Percentiles rank a stretch among this genome's conserved stretches.
Evolutionary conservation across 1,284 basidiomycete species (phyloP).

Genomic region (Pseudozyma thailandica): DNA sequence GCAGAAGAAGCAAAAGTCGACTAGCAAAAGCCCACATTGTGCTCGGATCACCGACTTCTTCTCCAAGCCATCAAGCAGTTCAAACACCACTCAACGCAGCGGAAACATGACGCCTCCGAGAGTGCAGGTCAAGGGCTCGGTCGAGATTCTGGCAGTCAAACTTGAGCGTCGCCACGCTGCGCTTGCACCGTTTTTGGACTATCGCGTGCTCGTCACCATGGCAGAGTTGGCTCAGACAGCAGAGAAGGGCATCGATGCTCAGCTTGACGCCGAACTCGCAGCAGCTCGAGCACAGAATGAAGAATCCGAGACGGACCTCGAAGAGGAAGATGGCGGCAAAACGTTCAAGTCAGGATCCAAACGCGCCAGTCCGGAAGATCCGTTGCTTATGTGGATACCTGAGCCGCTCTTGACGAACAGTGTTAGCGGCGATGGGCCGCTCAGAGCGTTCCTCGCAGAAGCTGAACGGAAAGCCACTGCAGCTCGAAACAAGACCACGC

Average conservation of each 20-base stretch:
- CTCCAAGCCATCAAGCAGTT: conserved; percentile 8
- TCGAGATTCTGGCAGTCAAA: conserved; percentile 25
- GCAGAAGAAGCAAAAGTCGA: conserved; percentile 14
- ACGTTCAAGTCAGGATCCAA: background rate
- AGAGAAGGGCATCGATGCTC: conserved; percentile 14
- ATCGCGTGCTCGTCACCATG: conserved; percentile 23
- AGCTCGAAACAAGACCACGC: background rate
- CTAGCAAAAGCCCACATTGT: conserved; percentile 31
- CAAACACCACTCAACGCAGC: background rate
- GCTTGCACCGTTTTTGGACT: conserved; percentile 30
- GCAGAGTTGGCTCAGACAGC: conserved; percentile 7
- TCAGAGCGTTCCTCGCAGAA: conserved; percentile 5
- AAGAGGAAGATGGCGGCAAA: conserved; percentile 1
- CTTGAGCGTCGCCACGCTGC: conserved; percentile 33
- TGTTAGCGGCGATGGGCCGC: conserved; percentile 7
- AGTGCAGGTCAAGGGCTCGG: background rate
- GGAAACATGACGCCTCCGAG: background rate
- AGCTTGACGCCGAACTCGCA: conserved; percentile 16
- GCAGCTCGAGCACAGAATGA: conserved; percentile 1
- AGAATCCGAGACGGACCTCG: conserved; percentile 7
- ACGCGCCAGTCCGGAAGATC: conserved; percentile 3
- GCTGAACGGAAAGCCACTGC: conserved; percentile 12
- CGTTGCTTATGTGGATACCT: conserved; percentile 41
- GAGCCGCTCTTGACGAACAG: conserved; percentile 30
- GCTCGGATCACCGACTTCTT: conserved; percentile 48